These are phyloP conservation scores for Crithidia expoeki DNA, from an alignment of 208 protist genomes.

Conservation along the genomic window DNA sequence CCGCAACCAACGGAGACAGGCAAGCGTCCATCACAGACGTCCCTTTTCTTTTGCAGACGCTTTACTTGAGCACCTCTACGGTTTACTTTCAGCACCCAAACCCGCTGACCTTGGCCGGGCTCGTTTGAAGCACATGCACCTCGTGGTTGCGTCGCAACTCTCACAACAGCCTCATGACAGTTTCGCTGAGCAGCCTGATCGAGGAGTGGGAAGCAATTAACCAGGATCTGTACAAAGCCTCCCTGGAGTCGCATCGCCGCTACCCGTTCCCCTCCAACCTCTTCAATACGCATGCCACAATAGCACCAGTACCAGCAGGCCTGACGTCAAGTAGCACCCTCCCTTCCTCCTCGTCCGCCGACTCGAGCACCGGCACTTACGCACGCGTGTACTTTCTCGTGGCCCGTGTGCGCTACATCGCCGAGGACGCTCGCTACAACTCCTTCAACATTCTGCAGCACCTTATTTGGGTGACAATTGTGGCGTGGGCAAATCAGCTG, in stretches of 20 bases:
- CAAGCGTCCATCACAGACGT: no score
- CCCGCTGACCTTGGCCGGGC: no score
- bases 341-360: conserved; percentile 1
- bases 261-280: conserved; percentile 26
- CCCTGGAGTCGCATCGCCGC: conserved; percentile 26
- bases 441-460: conserved; percentile 36
- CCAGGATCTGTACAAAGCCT: conserved; percentile 19
- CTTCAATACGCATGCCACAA: background rate
- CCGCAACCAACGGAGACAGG: no score
- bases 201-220: conserved; percentile 38
- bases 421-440: conserved; percentile 38
- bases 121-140: no score
- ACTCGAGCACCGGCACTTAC: conserved; percentile 28
- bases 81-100: no score
- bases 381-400: conserved; percentile 31
- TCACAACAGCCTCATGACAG: conserved; percentile 8
- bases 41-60: no score
- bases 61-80: no score
- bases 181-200: conserved; percentile 21
- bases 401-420: conserved; percentile 26
- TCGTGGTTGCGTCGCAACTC: no score
- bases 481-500: conserved; percentile 58
- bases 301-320: background rate
- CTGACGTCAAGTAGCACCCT: background rate
- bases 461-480: conserved; percentile 48